Evolutionary conservation across 1,139 yeast genomes (phyloP), one percentile per base, ranked within the genome.

Genomic region (Scheffersomyces segobiensis): DNA sequence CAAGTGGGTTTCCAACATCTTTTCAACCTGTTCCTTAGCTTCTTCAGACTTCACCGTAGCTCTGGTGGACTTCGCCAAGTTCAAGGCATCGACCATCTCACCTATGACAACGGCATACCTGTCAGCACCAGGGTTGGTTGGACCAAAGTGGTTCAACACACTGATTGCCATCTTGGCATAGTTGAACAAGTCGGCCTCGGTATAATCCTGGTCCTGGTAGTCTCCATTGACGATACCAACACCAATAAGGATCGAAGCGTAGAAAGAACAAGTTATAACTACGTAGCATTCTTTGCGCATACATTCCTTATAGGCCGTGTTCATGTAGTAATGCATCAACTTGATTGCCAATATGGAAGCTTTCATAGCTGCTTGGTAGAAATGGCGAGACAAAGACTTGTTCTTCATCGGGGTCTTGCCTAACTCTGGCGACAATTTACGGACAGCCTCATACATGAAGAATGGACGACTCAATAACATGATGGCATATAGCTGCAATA

Each of bases 71-170:
- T 61, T 56, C 50, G 63, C 55, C 3, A 57, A 54, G 20, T 49
- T 26, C 19, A 66, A 55, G 1, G 65, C 66, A 26, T 61, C 65
- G 39, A 65, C 58, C 59, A 67, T 58, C 58, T 60, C 66, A n/a
- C 51, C 55, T 21, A 59, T 55, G n/a, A 66, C 62, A 39, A 64
- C 65, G 32, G 60, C 61, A 55, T 63, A 67, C 53, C 68, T 60
- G 26, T 56, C 59, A 8, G 69, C 70, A 26, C 64, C 64, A 52
- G 59, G 59, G 55, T 64, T 63, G 48, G 65, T 62, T 5, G 57
- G 59, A 7, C 67, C 60, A 56, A 62, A 67, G 18, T 60, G 62
- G n/a, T 55, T 53, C 21, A 68, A 57, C 24, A 68, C 60, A 52
- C 61, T 61, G 26, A 60, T 56, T 1, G 67, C 62, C 52, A 58